Percentiles rank a stretch among this genome's conserved stretches.
Conservation (phyloP, 257 asterid genomes). For the Forsythia suspensa region DNA sequence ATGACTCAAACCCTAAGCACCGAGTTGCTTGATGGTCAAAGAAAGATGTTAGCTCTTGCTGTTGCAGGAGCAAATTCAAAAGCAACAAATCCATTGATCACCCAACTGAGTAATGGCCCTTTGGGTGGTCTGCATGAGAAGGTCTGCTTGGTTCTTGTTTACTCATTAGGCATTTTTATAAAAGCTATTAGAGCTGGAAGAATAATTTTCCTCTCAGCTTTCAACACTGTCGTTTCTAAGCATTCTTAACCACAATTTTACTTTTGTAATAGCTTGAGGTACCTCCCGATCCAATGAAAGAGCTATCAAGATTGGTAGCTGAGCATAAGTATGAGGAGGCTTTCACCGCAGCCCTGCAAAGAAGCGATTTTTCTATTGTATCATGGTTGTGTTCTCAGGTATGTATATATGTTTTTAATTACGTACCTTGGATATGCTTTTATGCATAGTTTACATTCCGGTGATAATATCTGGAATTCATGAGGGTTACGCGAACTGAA, state of each 20-base stretch:
- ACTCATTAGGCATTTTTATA: constrained; percentile 7
- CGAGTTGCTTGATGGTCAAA: constrained; percentile 88
- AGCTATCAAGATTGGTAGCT: constrained; percentile 71
- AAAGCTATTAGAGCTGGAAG: background rate
- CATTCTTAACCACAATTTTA: constrained; percentile 15
- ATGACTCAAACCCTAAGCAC: constrained; percentile 76
- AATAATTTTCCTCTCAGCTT: background rate
- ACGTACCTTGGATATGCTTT: background rate
- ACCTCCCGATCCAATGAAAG: constrained; percentile 92
- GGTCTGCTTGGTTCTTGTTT: constrained; percentile 41
- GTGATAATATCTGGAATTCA: background rate
- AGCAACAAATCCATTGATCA: constrained; percentile 54
- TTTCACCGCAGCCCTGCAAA: constrained; percentile 81
- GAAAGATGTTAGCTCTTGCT: constrained; percentile 79
- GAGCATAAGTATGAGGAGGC: constrained; percentile 95
- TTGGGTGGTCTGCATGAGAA: constrained; percentile 76
- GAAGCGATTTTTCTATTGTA: constrained; percentile 79
- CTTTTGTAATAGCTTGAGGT: constrained; percentile 59
- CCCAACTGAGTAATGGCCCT: constrained; percentile 87
- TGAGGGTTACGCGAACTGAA: background rate
- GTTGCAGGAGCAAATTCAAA: constrained; percentile 73
- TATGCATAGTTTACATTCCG: background rate
- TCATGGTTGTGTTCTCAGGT: constrained; percentile 99
- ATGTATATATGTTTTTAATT: constrained; percentile 16
- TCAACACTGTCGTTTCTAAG: constrained; percentile 5